Evolutionary conservation across 768 basidiomycete species (phyloP), one percentile per base, ranked within the genome.

Genomic region (Gymnopilus junonius): DNA sequence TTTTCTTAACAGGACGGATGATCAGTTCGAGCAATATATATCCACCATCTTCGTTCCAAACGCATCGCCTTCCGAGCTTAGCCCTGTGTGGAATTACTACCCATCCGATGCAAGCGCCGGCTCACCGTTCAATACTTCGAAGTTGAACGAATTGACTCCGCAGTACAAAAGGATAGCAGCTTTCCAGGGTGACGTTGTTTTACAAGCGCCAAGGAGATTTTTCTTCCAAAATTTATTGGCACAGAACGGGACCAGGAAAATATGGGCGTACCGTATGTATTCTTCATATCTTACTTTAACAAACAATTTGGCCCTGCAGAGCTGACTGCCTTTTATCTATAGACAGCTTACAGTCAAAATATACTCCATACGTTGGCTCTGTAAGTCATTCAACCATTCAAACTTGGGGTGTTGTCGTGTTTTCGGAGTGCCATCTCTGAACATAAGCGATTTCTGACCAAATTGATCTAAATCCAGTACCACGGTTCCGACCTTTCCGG

Each of bases 101-200:
- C 71, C 73, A 1, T 58, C 66, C 5, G 62, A 72, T 53, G 34
- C 62, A 3, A 40, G 51, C 10, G 61, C 68, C 15, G 71, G 71
- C 1, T 74, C 73, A 10, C 73, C 71, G 0, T 75, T 74, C 57
- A 68, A 71, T 50, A 73, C 72, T 0, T 64, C 65, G 10, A 46
- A n/a, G 23, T 37, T 61, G 3, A 74, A 73, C 48, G 62, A 59
- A 2, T 55, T 70, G 23, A 77, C 79, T 6, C 77, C 81, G 0
- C 78, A 87, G 59, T 85, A 75, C 70, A 87, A 87, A 65, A 76
- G 84, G 1, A 62, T 85, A 6, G 78, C 85, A 1, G 79, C 85
- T 0, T 74, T 86, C 62, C 75, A 78, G 50, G 86, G 85, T 0
- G 86, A 87, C 62, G 63, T 72, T n/a, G 70, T 79, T 1, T 84